Evolutionary conservation across 805 yeast species (phyloP), one percentile per base, ranked within the genome.

Genomic region (Ogataea zsoltii): DNA sequence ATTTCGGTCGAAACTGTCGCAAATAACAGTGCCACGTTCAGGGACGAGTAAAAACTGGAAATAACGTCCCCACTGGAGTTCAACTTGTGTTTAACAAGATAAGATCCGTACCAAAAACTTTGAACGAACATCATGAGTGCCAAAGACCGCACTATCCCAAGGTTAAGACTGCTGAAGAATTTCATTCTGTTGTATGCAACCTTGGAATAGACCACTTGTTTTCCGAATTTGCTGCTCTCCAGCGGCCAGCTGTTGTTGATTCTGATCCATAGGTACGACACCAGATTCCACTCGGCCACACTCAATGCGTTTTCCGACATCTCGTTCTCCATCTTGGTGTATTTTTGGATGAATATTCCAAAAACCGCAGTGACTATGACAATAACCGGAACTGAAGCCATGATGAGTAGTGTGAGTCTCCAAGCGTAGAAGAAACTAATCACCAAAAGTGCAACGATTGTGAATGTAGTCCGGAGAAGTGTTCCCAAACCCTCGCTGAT

Each of bases 91-190:
- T 66, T 63, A 3, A 89, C 83, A 70, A 87, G 75, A 36, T 72
- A 72, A 23, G 84, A 77, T 1, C 98, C 99, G 67, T 85, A 92
- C 88, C 96, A 90, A 56, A 94, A 87, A 0, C 92, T 95, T 64
- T 88, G 96, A 2, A 91, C 86, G 69, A 92, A 90, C 82, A 90
- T 83, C 59, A 82, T 61, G 31, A 88, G 68, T 0, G 84, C 74
- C 3, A 91, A 53, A 18, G 77, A 66, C 54, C 83, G 77, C 41
- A 84, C 63, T 0, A 77, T 34, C 0, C 86, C 83, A 17, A 76
- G 62, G 58, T 88, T 90, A 0, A 76, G 57, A 11, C 82, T 69
- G 4, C 79, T 66, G 13, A 71, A 75, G 19, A 79, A 57, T n/a
- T 79, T 70, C 33, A 73, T 57, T 35, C 69, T 69, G 33, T 71